Base-by-base conservation (phyloP, 2,329 filamentous ascomycete genomes). In the Passalora sequoiae region DNA sequence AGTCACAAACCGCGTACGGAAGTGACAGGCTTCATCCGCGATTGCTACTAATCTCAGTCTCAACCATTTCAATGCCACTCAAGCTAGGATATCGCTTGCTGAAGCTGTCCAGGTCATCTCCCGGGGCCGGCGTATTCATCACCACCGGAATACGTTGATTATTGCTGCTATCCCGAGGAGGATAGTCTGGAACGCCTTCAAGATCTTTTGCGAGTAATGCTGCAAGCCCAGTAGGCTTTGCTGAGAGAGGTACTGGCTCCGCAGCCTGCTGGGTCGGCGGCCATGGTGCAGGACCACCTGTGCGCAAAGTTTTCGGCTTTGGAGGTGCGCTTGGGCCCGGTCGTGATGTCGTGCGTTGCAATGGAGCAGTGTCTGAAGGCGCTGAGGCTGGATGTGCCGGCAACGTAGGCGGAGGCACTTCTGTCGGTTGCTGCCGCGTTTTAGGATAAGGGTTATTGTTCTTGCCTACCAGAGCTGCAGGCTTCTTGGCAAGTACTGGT, bases 31-130 rank as follows among this genome's bases (percentile, higher is more conserved):
- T 20, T 24, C 20, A 36, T 8, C n/a, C 40, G 45, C 22, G 38
- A 42, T 44, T 44, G 28, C 45, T 38, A 19, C 48, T 44, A 43
- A 61, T 56, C 31, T 61, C 58, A 21, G 52, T 60, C 68, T 92
- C 86, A 10, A 88, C 84, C 81, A 91, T 86, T 69, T 96, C 89
- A 55, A 97, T 78, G 7, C 87, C 78, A 42, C 82, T 84, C 45
- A 97, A 70, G 61, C 85, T 94, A 1, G 91, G 91, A 65, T 89
- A 96, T 46, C 88, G 74, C 66, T 89, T 89, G 47, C 82, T 83
- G 62, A 97, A 96, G 25, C 48, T 51, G 12, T 53, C 53, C n/a
- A 53, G 16, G 25, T 54, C 49, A 12, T 53, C 46, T 17, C 40
- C 32, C 8, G 25, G 29, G 4, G 39, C 35, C 9, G 25, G 29